Conservation (phyloP, 345 rosid species). For the Ceriops zippeliana region DNA sequence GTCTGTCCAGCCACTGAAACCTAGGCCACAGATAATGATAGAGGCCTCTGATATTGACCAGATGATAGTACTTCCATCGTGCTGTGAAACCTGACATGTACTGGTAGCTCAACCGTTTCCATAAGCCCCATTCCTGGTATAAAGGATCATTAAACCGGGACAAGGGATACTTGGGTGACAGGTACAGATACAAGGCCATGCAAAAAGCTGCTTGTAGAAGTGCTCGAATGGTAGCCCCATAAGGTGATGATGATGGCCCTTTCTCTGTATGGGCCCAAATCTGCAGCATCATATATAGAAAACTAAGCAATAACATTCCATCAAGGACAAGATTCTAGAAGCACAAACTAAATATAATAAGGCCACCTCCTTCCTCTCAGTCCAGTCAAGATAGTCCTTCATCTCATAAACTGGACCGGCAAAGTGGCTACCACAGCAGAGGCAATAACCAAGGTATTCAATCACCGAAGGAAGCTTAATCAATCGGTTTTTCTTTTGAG, state of each 20-base stretch:
- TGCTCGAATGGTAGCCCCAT: constrained; percentile 61
- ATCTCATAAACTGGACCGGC: constrained; percentile 95
- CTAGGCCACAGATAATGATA: constrained; percentile 79
- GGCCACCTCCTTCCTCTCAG: constrained; percentile 78
- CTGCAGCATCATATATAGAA: constrained; percentile 39
- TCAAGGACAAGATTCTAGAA: not conserved
- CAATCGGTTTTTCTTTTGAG: constrained; percentile 81
- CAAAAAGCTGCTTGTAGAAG: constrained; percentile 71
- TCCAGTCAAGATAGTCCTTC: constrained; percentile 97
- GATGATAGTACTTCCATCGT: constrained; percentile 96
- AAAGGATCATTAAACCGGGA: constrained; percentile 62
- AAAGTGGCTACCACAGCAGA: constrained; percentile 92
- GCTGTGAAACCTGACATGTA: constrained; percentile 83
- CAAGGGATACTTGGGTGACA: constrained; percentile 66
- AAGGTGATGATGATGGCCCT: constrained; percentile 61
- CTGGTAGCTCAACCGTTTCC: constrained; percentile 73
- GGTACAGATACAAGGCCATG: constrained; percentile 76
- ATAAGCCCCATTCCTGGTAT: constrained; percentile 85
- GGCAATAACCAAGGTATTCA: constrained; percentile 88
- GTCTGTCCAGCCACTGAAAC: constrained; percentile 92
- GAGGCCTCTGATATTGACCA: constrained; percentile 98
- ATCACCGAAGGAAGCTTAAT: constrained; percentile 62
- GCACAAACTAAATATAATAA: constrained; percentile 10
- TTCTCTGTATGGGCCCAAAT: constrained; percentile 59
- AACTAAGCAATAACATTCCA: not conserved